Conservation (phyloP, 2,329 filamentous ascomycete genomes). For the Aspergillus luchuensis region DNA sequence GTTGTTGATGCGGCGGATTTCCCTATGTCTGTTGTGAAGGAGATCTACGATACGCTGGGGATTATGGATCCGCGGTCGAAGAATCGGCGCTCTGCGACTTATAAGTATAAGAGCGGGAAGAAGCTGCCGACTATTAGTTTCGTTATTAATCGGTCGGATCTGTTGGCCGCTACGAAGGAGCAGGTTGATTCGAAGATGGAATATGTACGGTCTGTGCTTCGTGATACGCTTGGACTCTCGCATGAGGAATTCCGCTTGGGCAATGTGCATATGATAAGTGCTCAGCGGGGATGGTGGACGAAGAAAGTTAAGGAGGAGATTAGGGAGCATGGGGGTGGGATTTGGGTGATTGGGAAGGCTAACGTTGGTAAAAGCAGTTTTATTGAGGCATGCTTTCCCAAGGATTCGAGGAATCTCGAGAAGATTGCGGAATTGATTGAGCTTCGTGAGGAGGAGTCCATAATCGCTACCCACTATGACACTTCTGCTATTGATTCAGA, state of each 20-base stretch:
- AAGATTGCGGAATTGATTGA: conserved; percentile 40
- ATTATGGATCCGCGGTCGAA: conserved; percentile 73
- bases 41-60: conserved; percentile 69
- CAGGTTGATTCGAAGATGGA: conserved; percentile 86
- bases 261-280: conserved; percentile 83
- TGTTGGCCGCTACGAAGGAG: conserved; percentile 79
- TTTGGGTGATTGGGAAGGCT: conserved; percentile 97
- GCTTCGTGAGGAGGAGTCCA: conserved; percentile 27
- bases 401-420: conserved; percentile 58
- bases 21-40: conserved; percentile 85
- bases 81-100: conserved; percentile 73
- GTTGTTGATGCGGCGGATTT: conserved; percentile 95
- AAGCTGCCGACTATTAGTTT: conserved; percentile 83
- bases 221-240: conserved; percentile 70
- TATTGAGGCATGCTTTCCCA: conserved; percentile 83
- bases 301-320: conserved; percentile 82
- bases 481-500: conserved; percentile 29
- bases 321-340: conserved; percentile 76
- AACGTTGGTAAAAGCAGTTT: conserved; percentile 97
- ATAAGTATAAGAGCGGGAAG: conserved; percentile 66
- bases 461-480: conserved; percentile 18
- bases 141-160: conserved; percentile 83
- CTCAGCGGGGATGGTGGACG: conserved; percentile 89
- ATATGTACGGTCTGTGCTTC: conserved; percentile 74
- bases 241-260: conserved; percentile 77